Base-by-base conservation (phyloP, 352 stramenopile genomes). In the Globisporangium paddicum region DNA sequence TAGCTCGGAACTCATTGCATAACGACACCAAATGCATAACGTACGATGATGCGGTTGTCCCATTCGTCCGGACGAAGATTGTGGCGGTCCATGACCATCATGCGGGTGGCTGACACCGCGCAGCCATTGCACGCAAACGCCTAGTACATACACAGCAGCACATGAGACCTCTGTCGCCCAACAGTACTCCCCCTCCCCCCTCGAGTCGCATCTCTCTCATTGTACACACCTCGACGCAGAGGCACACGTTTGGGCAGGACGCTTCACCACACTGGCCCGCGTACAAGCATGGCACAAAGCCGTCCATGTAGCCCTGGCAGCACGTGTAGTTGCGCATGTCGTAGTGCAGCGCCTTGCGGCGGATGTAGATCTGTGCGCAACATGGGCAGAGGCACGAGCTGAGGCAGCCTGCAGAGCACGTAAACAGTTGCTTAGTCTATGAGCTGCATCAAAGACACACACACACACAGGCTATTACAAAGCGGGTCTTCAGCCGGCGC, bases 251-350 rank as follows among this genome's bases (percentile, higher is more conserved):
- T 40, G 93, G 93, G 59, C 89, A 97, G 23, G 66, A 82, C 11
- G 76, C 69, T 68, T 98, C 93, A 37, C 92, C 84, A 55, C 91
- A 88, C 13, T 86, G 64, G 3, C 93, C 93, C 2, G 90, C 85
- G 58, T 90, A 74, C 34, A 87, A 56, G 66, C 92, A 96, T 38
- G 85, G 95, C 58, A 96, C 89, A 23, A 95, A 77, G 57, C 82
- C 80, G 48, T 95, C 87, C 72, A 97, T 96, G 70, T 97, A 97
- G 10, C 90, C 87, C 71, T 98, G 92, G 68, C 92, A 98, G 71
- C 90, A 98, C 47, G 68, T 76, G 72, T 98, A 98, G 47, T 98
- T 96, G 50, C 61, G 77, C 93, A 96, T 98, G 61, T 96, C 91
- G 23, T 83, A 79, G 67, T 96, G 93, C 8, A 98, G 72, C 34